Evolutionary conservation across 139 green algal species (phyloP), one percentile per base, ranked within the genome.

Genomic region (Edaphochlamys debaryana): DNA sequence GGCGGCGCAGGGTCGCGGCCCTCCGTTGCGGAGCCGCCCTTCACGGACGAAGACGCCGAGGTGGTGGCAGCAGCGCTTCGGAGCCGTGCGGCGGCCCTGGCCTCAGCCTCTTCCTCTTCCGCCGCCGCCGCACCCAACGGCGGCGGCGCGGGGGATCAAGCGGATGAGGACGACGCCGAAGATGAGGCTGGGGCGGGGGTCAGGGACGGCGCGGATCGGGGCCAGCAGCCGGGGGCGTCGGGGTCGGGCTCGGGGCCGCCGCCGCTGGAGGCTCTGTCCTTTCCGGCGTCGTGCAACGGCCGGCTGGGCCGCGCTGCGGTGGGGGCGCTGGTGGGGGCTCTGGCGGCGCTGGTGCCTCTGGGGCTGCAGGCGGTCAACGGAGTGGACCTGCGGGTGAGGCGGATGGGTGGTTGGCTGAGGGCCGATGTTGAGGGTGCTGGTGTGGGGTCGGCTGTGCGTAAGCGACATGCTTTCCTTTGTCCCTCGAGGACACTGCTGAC

Each of bases 301-400:
- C 54, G 68, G 3, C 56, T 79, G 68, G 68, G 79, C 50, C 23
- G 23, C 0, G 68, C 15, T 9, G 67, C 54, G n/a, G 80, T 87
- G 50, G 63, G 2, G 37, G 37, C 0, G 37, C 82, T 87, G 72
- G 82, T 69, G 36, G 69, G 36, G 62, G 73, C 82, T 29, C 36
- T 87, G 45, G 42, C 30, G 45, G 52, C 1, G 30, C 71, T 89
- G 15, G 25, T 54, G 45, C 45, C 45, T 9, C 29, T 40, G 3
- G 48, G 69, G n/a, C 63, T 89, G 48, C 34, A 73, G 63, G 25
- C 50, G 40, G 37, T 89, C n/a, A 89, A 89, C 54, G 79, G 85
- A 7, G 70, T 82, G 29, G 20, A 5, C 38, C 50, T 85, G 38
- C 8, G 76, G 78, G 78, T 84, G 66, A 1, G 66, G 15, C 19